Evolutionary conservation across 225 moss, liverwort and hornwort species (phyloP).

Genomic region (Pleurozium schreberi): DNA sequence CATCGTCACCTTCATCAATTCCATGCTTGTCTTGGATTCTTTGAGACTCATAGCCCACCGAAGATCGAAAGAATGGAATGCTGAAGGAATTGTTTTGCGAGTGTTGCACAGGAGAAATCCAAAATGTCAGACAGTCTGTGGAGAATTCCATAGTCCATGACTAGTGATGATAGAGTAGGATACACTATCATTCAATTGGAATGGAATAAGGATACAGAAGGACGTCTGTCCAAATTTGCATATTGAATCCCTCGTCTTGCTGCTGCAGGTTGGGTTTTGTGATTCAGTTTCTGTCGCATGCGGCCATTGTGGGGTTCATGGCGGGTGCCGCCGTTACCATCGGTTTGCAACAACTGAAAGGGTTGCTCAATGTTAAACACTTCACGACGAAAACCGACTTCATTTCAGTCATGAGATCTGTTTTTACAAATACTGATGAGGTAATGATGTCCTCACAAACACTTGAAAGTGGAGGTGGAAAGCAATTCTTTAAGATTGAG

Average conservation of each 20-base stretch:
- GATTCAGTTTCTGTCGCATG: slow-evolving; percentile 76
- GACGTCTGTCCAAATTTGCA: too few species aligned
- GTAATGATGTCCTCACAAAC: background rate
- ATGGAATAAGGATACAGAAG: too few species aligned
- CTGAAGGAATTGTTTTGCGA: background rate
- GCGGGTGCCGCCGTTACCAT: slow-evolving; percentile 84
- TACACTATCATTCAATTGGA: background rate
- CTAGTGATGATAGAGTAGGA: background rate
- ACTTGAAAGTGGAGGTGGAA: background rate
- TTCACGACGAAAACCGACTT: slow-evolving; percentile 78
- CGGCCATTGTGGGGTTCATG: slow-evolving; percentile 85
- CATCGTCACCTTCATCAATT: background rate
- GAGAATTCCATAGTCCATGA: too few species aligned
- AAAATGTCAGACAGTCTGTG: background rate
- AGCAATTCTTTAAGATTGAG: background rate
- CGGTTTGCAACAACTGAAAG: slow-evolving; percentile 70
- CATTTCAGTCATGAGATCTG: slow-evolving; percentile 62
- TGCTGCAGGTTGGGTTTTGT: slow-evolving; percentile 44
- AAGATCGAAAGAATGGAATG: background rate
- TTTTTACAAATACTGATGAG: slow-evolving; percentile 9
- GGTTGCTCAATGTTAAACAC: slow-evolving; percentile 19
- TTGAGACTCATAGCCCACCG: background rate
- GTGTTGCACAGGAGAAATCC: background rate
- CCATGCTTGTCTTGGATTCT: background rate
- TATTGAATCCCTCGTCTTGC: background rate